Percentiles rank a stretch among this genome's conserved stretches.
Conservation (phyloP, 768 basidiomycete genomes). For the Rhodocollybia butyracea region DNA sequence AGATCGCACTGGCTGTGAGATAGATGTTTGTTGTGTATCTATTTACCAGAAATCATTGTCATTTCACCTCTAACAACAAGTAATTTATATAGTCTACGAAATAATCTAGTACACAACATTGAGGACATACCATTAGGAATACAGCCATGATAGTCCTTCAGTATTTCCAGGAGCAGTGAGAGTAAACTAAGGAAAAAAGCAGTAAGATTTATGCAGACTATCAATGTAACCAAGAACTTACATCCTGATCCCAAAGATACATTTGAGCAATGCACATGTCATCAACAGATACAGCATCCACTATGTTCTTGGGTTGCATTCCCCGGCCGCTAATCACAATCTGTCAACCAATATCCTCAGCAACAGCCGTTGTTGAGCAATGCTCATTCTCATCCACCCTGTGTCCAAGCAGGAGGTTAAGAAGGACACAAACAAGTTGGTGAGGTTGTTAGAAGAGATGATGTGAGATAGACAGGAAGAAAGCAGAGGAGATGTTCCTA, state of each 20-base stretch:
- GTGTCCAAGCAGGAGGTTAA: slow-evolving; percentile 98
- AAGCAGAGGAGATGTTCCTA: slow-evolving; percentile 86
- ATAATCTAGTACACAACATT: slow-evolving; percentile 62
- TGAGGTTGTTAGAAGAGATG: slow-evolving; percentile 90
- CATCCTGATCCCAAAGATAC: slow-evolving; percentile 97
- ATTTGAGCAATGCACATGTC: slow-evolving; percentile 96
- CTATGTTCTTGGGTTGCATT: slow-evolving; percentile 88
- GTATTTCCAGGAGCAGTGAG: slow-evolving; percentile 86
- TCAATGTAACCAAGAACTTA: slow-evolving; percentile 32
- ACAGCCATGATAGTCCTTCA: slow-evolving; percentile 96
- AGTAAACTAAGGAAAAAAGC: slow-evolving; percentile 53
- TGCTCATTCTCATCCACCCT: slow-evolving; percentile 95
- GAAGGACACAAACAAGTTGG: slow-evolving; percentile 99
- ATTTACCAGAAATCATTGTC: too few relatives aligned
- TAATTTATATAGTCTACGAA: not conserved
- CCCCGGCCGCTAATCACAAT: slow-evolving; percentile 91
- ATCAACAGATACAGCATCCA: slow-evolving; percentile 82
- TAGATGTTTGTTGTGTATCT: too few relatives aligned
- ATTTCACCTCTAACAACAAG: not conserved
- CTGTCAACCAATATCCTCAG: slow-evolving; percentile 98
- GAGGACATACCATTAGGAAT: slow-evolving; percentile 82
- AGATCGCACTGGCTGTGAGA: too few relatives aligned
- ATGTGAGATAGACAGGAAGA: slow-evolving; percentile 91
- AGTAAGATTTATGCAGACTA: slow-evolving; percentile 4
- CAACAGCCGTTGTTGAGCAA: slow-evolving; percentile 86